Evolutionary conservation across 306 rosid genomes (phyloP).

Genomic region (Sindora glabra): DNA sequence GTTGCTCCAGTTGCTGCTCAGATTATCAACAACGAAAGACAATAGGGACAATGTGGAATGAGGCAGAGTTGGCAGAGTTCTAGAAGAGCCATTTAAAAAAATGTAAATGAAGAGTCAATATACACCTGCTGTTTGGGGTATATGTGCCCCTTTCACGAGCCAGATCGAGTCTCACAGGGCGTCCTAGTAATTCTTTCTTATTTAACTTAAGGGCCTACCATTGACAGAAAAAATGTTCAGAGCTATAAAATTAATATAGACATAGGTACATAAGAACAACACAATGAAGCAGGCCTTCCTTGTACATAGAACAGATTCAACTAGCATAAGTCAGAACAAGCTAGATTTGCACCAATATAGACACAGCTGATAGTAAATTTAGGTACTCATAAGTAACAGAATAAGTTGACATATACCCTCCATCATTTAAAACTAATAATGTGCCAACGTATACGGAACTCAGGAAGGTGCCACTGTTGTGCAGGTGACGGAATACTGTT

Average conservation of each 20-base stretch:
- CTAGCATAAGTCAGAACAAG: background rate
- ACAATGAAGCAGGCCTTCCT: background rate
- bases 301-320: background rate
- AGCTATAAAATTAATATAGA: background rate
- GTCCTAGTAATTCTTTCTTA: constrained; percentile 35
- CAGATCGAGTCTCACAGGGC: constrained; percentile 52
- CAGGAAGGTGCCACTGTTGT: too few species aligned
- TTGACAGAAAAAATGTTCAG: background rate
- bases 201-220: constrained; percentile 58
- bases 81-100: background rate
- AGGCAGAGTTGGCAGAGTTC: background rate
- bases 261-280: background rate
- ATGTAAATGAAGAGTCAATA: background rate
- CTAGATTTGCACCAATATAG: background rate
- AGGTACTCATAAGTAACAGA: too few species aligned
- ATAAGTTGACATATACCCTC: background rate
- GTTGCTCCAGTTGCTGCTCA: constrained; percentile 31
- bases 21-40: background rate
- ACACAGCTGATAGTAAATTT: too few species aligned
- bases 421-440: background rate
- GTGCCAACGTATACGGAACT: background rate
- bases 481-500: too few species aligned
- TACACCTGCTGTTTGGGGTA: constrained; percentile 54
- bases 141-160: constrained; percentile 64
- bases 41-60: background rate